Evolutionary conservation across 805 yeast species (phyloP).

Genomic region (Yamadazyma olivae): DNA sequence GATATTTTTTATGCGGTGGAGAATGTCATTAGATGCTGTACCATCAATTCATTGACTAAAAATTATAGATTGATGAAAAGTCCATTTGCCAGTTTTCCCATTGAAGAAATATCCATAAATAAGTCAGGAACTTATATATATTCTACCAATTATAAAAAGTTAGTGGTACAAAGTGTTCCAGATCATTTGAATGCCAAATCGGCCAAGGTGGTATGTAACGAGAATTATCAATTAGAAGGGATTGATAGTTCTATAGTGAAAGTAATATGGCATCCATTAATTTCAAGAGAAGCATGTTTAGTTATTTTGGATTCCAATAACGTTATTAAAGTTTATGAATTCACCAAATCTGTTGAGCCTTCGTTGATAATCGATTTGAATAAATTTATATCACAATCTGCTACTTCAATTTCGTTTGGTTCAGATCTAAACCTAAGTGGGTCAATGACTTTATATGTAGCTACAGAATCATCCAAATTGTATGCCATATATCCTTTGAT

Average conservation of each 20-base stretch:
- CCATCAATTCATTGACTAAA: slow-evolving; percentile 16
- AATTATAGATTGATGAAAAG: slow-evolving; percentile 17
- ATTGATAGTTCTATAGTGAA: slow-evolving; percentile 17
- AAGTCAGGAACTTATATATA: slow-evolving; percentile 39
- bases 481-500: slow-evolving; percentile 29
- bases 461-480: slow-evolving; percentile 17
- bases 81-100: slow-evolving; percentile 17
- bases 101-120: slow-evolving; percentile 36
- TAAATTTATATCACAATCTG: slow-evolving; percentile 10
- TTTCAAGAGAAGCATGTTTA: slow-evolving; percentile 19
- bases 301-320: slow-evolving; percentile 21
- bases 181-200: neutral
- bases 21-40: slow-evolving; percentile 28
- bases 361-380: slow-evolving; percentile 1
- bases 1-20: slow-evolving; percentile 32
- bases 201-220: neutral
- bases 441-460: slow-evolving; percentile 26
- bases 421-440: slow-evolving; percentile 21
- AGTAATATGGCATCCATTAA: slow-evolving; percentile 23
- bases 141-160: slow-evolving; percentile 8
- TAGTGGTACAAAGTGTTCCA: slow-evolving; percentile 7
- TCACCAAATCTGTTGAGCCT: slow-evolving; percentile 1
- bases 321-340: slow-evolving; percentile 13
- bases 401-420: slow-evolving; percentile 28
- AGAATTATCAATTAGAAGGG: slow-evolving; percentile 13